phyloP scores from a whole-genome alignment of 306 rosid genomes.

The Glycine tomentella region DNA sequence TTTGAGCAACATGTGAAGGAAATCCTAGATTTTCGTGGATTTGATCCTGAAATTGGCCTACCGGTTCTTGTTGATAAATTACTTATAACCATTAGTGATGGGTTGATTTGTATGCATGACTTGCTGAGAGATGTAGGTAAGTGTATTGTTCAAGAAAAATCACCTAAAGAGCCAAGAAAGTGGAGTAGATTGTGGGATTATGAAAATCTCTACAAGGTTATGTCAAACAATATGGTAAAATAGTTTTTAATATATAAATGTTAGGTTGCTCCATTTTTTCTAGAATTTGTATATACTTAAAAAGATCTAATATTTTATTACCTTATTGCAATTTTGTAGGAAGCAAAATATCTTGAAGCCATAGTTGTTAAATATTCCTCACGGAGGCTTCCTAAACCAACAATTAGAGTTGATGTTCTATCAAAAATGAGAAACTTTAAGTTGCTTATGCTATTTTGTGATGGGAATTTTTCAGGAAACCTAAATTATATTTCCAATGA shows the following conservation, averaged over 20 bases:
- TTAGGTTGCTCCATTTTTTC: too few relatives aligned
- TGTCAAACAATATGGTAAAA: neutral
- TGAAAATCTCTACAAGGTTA: neutral
- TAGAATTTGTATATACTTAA: neutral
- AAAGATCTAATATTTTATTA: neutral
- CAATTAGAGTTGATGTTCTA: too few relatives aligned
- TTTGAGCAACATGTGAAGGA: fast-evolving
- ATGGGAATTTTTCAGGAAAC: too few relatives aligned
- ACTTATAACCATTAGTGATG: neutral
- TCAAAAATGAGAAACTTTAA: too few relatives aligned
- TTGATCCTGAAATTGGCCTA: neutral
- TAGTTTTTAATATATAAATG: neutral
- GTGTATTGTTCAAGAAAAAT: conserved; percentile 14
- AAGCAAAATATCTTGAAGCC: too few relatives aligned
- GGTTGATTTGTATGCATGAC: neutral
- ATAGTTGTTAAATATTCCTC: too few relatives aligned
- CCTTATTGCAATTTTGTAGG: too few relatives aligned
- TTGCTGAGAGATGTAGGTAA: conserved; percentile 14
- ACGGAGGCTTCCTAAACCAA: too few relatives aligned
- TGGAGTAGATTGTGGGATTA: conserved; percentile 41
- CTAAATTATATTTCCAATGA: too few relatives aligned
- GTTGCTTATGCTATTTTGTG: too few relatives aligned
- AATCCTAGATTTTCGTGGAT: neutral
- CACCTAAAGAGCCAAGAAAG: conserved; percentile 28
- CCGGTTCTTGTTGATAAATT: neutral